Base-by-base conservation (phyloP, 345 rosid genomes). In the Schrenkiella parvula region DNA sequence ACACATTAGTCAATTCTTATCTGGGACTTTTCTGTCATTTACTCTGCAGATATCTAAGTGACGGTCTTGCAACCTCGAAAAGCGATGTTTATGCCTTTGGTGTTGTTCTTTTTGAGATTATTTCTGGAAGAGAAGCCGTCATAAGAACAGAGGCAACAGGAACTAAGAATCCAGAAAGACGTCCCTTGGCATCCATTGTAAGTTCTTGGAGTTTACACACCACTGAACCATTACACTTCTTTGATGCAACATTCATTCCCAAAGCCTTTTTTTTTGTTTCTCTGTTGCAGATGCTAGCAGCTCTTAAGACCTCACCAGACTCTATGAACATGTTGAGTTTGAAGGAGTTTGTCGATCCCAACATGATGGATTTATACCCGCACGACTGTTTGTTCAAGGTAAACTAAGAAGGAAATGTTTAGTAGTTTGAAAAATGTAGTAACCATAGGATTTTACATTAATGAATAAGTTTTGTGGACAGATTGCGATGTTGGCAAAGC, bases 71-170 rank as follows among this genome's bases (percentile, higher is more conserved):
- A 52, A 86, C 97, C 3, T 69, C 91, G 37, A 93, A 88, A 75
- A 93, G 97, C 54, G 98, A 93, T 64, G 95, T 91, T 34, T 93
- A 91, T 76, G 98, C 98, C 44, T 91, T 93, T 75, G 98, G 98
- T 28, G 95, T 93, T 28, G 95, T 93, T 68, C 95, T 93, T 68
- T 89, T 93, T 19, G 98, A 89, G 81, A 79, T 86, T 31, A 83
- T 93, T 63, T 89, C 98, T 0, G 98, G 98, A 46, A 89, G 83
- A 80, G 96, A 89, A 66, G 98, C 97, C 23, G 84, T 85, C 29
- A 88, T 91, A 63, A 80, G 84, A 66, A 82, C 86, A 9, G 95
- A 89, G 68, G 91, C 89, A 66, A 69, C 64, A 13, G 77, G 68
- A 32, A 74, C 77, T 4, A 93, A 88, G 78, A 87, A 79, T 82